phyloP scores from a whole-genome alignment of 768 basidiomycete species.

The Termitomyces sp. region DNA sequence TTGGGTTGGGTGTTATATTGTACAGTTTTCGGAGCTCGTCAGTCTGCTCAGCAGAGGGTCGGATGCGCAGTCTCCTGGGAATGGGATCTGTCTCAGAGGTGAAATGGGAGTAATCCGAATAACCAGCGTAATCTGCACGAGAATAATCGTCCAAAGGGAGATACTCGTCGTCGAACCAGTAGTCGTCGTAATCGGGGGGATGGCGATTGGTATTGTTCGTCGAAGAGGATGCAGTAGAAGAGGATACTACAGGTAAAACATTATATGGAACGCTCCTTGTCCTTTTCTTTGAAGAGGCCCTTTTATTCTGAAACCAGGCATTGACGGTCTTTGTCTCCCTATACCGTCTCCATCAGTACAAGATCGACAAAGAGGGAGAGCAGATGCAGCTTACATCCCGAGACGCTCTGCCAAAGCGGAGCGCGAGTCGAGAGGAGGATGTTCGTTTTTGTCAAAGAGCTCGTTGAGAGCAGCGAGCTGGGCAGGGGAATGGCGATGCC shows the following conservation, averaged over 20 bases:
- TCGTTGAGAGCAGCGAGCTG: slow-evolving; percentile 76
- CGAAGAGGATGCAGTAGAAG: slow-evolving; percentile 28
- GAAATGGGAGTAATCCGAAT: slow-evolving; percentile 45
- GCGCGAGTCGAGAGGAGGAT: slow-evolving; percentile 66
- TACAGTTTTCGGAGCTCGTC: slow-evolving; percentile 69
- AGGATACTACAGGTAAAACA: slow-evolving; percentile 27
- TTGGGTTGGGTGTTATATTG: slow-evolving; percentile 59
- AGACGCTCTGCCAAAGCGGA: slow-evolving; percentile 64
- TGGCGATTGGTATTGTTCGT: slow-evolving; percentile 24
- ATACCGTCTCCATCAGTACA: slow-evolving; percentile 6
- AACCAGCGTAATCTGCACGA: slow-evolving; percentile 39
- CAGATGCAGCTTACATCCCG: slow-evolving; percentile 57
- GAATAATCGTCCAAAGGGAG: slow-evolving; percentile 28
- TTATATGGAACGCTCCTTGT: slow-evolving; percentile 32
- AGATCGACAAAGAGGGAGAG: slow-evolving; percentile 1
- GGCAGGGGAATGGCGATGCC: slow-evolving; percentile 67
- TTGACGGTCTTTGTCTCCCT: slow-evolving; percentile 86
- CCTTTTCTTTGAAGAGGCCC: slow-evolving; percentile 76
- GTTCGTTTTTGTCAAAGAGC: slow-evolving; percentile 72
- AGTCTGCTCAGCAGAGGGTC: slow-evolving; percentile 59
- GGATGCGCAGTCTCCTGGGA: slow-evolving; percentile 58
- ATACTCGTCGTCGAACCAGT: slow-evolving; percentile 39
- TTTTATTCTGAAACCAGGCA: slow-evolving; percentile 86
- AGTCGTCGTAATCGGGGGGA: slow-evolving; percentile 36
- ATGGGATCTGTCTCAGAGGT: slow-evolving; percentile 45